phyloP scores from a whole-genome alignment of 441 rosid species.

The Euphorbia celastroides region DNA sequence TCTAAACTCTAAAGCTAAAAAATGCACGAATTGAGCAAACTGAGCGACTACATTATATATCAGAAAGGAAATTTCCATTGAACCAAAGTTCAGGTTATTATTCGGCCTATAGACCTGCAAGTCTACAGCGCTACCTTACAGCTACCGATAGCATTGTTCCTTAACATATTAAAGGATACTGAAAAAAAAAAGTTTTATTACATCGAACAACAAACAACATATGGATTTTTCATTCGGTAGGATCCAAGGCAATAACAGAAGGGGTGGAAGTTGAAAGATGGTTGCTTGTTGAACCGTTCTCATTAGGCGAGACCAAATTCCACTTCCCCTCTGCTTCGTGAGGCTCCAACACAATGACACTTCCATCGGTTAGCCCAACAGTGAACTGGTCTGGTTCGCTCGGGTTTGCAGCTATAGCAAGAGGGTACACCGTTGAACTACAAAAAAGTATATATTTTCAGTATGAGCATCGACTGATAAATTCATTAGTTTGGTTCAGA shows the following conservation, averaged over 20 bases:
- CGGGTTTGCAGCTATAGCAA: constrained; percentile 67
- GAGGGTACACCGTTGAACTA: constrained; percentile 46
- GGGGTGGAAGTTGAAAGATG: constrained; percentile 12
- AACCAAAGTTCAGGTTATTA: not conserved
- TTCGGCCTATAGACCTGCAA: not conserved
- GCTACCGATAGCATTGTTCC: not conserved
- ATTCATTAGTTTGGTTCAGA: too few species aligned
- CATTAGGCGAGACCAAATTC: constrained; percentile 43
- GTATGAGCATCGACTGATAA: too few species aligned
- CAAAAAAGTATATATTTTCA: too few species aligned
- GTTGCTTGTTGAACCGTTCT: constrained; percentile 40
- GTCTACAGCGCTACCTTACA: not conserved
- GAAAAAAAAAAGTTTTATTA: not conserved
- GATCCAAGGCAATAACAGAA: constrained; percentile 32
- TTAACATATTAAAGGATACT: not conserved
- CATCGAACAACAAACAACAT: too few species aligned
- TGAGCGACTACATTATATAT: not conserved
- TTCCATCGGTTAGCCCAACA: constrained; percentile 56
- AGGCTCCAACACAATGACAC: constrained; percentile 57
- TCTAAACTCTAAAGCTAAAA: too few species aligned
- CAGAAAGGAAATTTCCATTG: not conserved
- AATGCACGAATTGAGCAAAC: not conserved
- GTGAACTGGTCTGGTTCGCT: constrained; percentile 65
- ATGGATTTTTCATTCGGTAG: constrained; percentile 37
- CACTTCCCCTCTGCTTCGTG: constrained; percentile 53